Base-by-base conservation (phyloP, 768 basidiomycete genomes). In the Cantharellus cinnabarinus region DNA sequence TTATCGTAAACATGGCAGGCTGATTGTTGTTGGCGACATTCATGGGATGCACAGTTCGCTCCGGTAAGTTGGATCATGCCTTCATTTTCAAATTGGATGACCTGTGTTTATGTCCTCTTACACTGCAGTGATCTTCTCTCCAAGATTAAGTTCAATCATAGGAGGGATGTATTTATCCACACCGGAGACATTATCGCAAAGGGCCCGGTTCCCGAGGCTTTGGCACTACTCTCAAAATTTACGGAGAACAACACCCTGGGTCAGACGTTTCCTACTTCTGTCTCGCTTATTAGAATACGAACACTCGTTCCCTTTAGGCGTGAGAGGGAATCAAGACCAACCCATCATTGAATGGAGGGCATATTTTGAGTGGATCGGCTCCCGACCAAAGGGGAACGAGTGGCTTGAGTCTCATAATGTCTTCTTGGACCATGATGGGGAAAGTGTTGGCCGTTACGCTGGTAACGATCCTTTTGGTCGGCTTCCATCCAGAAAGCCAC, bases 241-340 rank as follows among this genome's bases (percentile, higher is more conserved):
- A 70, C 80, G 2, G 65, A 70, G 4, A 67, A 82, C 64, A 77
- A 79, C 56, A 73, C 89, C 29, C 10, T 48, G 10, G 29, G 44
- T 10, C 29, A 48, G 29, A 29, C 29, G 44, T 48, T 10, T 48
- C 44, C 44, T 48, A 29, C 44, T 48, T 48, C 10, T 10, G 10
- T 10, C 29, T 10, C 29, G 44, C 29, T 48, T 29, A 29, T 10
- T 29, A 48, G 44, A 29, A 48, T 29, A 10, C 29, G 10, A 29
- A 29, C 44, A 10, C 29, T 10, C 29, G 10, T 10, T 10, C 29
- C 29, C 38, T 50, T 76, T 76, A 34, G 90, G 89, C 14, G 89
- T 95, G 2, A 79, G 93, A 39, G 93, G 94, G 0, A 98, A 98
- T 68, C 89, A 97, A 66, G 93, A 98, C 71, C 89, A 97, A 69